Base-by-base conservation (phyloP, 805 yeast species). In the Candida pini region DNA sequence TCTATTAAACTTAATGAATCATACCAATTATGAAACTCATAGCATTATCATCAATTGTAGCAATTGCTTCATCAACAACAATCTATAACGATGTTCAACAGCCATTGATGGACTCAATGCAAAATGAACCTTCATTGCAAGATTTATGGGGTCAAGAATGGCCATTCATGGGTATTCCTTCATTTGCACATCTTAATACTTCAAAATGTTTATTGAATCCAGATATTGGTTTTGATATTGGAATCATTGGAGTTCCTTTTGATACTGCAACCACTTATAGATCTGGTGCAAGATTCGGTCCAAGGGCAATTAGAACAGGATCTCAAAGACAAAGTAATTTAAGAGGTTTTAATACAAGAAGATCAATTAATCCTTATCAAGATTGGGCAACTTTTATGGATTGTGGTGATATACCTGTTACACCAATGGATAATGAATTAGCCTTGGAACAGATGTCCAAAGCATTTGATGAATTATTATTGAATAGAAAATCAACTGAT, bases 211-310 rank as follows among this genome's bases (percentile, higher is more conserved):
- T 84, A 15, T 30, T 70, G 3, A 19, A 73, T 26, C 56, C 71
- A 28, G 64, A 68, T 5, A 41, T 54, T 6, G 48, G 62, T 2
- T 86, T 68, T 45, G 95, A 85, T 47, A 70, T 85, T 31, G 95
- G 79, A 1, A 44, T 85, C 10, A 67, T 84, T 36, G 95, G 95
- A 4, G 80, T 81, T 2, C 94, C 94, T 0, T 85, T 84, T 47
- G 95, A 84, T 51, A 84, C 92, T 6, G 90, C 90, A 0, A 79
- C 78, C 0, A 71, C 88, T 1, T 84, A 77, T 55, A 67, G 94
- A 33, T 72, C 89, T 0, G 94, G 95, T 6, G 89, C 94, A 2
- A 61, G 95, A 35, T 84, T 84, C 58, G 95, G 95, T 3, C 95
- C 90, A 3, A 59, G 78, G 33, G 81, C 83, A 9, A 78, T 81